Conservation (phyloP, 73 alveolate genomes). For the Paramecium sexaurelia region DNA sequence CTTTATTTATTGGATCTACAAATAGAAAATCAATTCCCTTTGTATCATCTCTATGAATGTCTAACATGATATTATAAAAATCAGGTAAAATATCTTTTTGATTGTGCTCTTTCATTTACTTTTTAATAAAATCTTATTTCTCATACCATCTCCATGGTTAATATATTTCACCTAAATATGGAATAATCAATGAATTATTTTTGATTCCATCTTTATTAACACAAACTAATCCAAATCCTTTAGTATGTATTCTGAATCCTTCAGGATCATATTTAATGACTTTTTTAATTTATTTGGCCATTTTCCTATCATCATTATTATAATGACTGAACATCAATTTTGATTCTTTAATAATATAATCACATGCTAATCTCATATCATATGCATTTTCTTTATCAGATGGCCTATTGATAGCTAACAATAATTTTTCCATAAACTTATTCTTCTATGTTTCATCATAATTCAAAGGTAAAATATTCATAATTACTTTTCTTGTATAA, state of each 20-base stretch:
- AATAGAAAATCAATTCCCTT: conserved; percentile 89
- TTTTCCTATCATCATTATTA: conserved; percentile 74
- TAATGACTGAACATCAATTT: conserved; percentile 69
- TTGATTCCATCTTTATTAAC: conserved; percentile 90
- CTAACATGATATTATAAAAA: conserved; percentile 96
- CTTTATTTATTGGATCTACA: conserved; percentile 95
- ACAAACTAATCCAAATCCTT: conserved; percentile 97
- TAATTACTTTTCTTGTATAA: conserved; percentile 88
- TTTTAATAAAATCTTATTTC: conserved; percentile 95
- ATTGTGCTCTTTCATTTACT: conserved; percentile 80
- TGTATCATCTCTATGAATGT: conserved; percentile 95
- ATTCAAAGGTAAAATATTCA: conserved; percentile 84
- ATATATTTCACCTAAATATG: conserved; percentile 96
- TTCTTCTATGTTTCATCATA: conserved; percentile 76
- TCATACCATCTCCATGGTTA: conserved; percentile 98
- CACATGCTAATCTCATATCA: conserved; percentile 86
- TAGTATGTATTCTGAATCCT: conserved; percentile 87
- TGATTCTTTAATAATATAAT: conserved; percentile 73
- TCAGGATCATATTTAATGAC: conserved; percentile 78
- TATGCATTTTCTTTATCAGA: conserved; percentile 76
- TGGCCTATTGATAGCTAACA: conserved; percentile 79
- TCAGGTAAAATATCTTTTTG: conserved; percentile 95
- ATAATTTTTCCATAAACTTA: conserved; percentile 85
- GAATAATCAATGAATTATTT: conserved; percentile 90
- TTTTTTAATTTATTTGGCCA: conserved; percentile 80